phyloP scores from a whole-genome alignment of 768 basidiomycete genomes.

The Gloeostereum incarnatum region DNA sequence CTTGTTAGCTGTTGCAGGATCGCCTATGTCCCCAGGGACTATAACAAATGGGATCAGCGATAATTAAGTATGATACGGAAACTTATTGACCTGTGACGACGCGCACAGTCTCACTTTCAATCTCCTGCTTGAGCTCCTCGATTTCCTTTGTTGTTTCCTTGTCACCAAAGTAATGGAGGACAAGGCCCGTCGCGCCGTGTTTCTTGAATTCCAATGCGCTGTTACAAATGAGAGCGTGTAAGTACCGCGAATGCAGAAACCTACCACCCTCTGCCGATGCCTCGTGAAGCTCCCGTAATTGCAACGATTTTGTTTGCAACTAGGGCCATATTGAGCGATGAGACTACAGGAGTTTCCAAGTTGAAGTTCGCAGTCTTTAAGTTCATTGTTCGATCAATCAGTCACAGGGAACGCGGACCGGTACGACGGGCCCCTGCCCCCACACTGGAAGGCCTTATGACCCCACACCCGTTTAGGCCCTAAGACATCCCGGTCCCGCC shows the following conservation, averaged over 20 bases:
- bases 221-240: slow-evolving; percentile 7
- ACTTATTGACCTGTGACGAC: no score
- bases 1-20: slow-evolving; percentile 43
- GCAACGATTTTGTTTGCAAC: slow-evolving; percentile 50
- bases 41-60: slow-evolving; percentile 5
- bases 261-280: slow-evolving; percentile 62
- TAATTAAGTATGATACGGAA: no score
- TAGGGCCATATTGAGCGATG: no score
- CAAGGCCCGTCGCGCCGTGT: slow-evolving; percentile 53
- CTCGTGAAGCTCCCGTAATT: slow-evolving; percentile 67
- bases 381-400: no score
- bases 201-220: slow-evolving; percentile 43
- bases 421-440: no score
- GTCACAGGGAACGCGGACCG: no score
- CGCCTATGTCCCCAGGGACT: slow-evolving; percentile 63
- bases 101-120: slow-evolving; percentile 22
- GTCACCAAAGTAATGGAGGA: slow-evolving; percentile 64
- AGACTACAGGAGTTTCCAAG: no score
- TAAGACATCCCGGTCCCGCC: no score
- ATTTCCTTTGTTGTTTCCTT: slow-evolving; percentile 41
- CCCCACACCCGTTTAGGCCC: no score
- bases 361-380: no score
- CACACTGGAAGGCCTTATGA: no score
- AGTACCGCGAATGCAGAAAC: slow-evolving; percentile 2
- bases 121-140: slow-evolving; percentile 30